Base-by-base conservation (phyloP, 129 eudicot species). In the Helichrysum umbraculigerum region DNA sequence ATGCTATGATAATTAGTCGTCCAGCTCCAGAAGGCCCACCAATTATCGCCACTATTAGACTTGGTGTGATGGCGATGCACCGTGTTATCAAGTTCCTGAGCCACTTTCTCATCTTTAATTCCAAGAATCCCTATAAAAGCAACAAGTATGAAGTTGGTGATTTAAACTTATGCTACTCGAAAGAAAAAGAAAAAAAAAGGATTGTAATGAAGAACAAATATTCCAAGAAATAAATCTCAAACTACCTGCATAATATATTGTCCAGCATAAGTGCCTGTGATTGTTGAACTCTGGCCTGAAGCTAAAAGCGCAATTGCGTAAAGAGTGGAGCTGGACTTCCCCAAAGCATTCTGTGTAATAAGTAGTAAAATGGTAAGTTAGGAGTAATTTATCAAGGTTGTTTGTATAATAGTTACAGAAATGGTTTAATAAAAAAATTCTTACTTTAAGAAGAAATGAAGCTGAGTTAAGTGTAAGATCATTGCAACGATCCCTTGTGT, bases 211-310 rank as follows among this genome's bases (percentile, higher is more conserved):
- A 16, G n/a, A 8, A 74, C 7, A 12, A 60, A 25, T 25, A 37
- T 37, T 59, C 4, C 59, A 56, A 41, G 12, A 5, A n/a, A 54
- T n/a, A 15, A 12, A 62, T 10, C 42, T n/a, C 28, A 80, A 41
- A 73, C 87, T 88, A 69, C 83, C 97, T 91, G 93, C 98, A 93
- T 93, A 44, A 91, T 86, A 57, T 72, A 93, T 70, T 93, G 98
- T 35, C 97, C 98, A 54, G 97, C 97, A 78, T 93, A 93, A 35
- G 98, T 93, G 59, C 98, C 97, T 9, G 96, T 93, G 66, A 93
- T 93, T 62, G 98, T 76, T 35, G 98, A 93, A 68, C 98, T 93
- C 81, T 93, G 98, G 1, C 98, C 98, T 4, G 98, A 93, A 33
- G 97, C 98, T 60, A 93, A 73, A 25, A 93, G 80, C 0, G 96